Evolutionary conservation across 2,329 filamentous ascomycete genomes (phyloP).

Genomic region (Ascomycota sp.): DNA sequence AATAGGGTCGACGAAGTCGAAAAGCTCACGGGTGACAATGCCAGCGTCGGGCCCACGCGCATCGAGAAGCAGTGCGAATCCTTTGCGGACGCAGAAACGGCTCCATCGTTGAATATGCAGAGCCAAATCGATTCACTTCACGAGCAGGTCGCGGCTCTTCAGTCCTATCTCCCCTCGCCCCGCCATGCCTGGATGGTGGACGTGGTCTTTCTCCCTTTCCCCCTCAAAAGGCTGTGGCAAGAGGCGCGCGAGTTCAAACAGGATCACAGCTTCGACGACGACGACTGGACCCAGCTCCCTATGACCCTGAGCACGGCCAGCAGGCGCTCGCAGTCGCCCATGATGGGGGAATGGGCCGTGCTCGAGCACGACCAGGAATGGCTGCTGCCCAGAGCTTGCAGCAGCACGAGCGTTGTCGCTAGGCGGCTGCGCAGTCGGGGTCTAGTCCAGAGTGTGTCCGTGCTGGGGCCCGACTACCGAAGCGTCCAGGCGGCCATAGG

Average conservation of each 20-base stretch:
- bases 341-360: conserved; percentile 23
- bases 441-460: conserved; percentile 40
- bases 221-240: conserved; percentile 34
- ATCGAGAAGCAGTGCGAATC: too few relatives aligned
- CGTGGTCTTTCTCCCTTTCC: conserved; percentile 56
- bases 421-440: conserved; percentile 57
- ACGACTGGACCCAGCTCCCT: conserved; percentile 35
- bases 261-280: conserved; percentile 15
- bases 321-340: conserved; percentile 26
- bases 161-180: conserved; percentile 39
- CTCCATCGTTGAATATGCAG: conserved; percentile 24
- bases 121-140: conserved; percentile 29
- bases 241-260: conserved; percentile 25
- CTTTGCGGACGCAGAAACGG: conserved; percentile 13
- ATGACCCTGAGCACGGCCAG: conserved; percentile 23
- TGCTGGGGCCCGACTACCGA: conserved; percentile 42
- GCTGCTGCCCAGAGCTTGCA: conserved; percentile 49
- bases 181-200: conserved; percentile 52
- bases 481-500: conserved; percentile 46
- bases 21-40: conserved; percentile 26
- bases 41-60: conserved; percentile 20
- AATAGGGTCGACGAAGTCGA: conserved; percentile 39
- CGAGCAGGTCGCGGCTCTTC: conserved; percentile 32
- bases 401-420: conserved; percentile 40
- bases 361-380: conserved; percentile 32